A percentile compares a stretch with the other conserved stretches of the same genome.
Conservation (phyloP, 257 asterid genomes). For the Prunella vulgaris region DNA sequence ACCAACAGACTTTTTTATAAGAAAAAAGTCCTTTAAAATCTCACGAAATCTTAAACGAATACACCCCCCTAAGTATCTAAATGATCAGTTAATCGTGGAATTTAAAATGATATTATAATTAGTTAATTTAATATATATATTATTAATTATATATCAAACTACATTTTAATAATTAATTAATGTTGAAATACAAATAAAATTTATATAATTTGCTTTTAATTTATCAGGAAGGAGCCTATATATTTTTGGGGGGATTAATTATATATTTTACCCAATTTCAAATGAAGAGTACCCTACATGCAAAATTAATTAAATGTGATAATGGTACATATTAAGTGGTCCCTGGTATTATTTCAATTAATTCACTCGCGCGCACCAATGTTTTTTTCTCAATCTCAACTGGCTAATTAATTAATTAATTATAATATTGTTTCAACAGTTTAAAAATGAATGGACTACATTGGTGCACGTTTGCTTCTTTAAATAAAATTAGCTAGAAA, state of each 20-base stretch:
- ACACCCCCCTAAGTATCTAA: too few species aligned
- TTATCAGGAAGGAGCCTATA: neutral
- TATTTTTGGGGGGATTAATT: neutral
- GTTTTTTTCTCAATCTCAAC: neutral
- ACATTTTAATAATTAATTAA: too few species aligned
- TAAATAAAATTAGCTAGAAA: constrained; percentile 18
- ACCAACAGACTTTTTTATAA: too few species aligned
- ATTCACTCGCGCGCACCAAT: constrained; percentile 25
- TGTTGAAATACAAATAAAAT: too few species aligned
- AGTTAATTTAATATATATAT: too few species aligned
- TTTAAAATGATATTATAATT: too few species aligned
- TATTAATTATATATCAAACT: too few species aligned
- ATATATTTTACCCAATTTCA: neutral
- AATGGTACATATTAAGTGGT: constrained; percentile 21
- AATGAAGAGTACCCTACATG: constrained; percentile 13
- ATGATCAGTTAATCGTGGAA: too few species aligned
- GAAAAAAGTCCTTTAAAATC: too few species aligned
- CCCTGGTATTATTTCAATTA: constrained; percentile 26
- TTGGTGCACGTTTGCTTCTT: constrained; percentile 34
- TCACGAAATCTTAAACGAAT: too few species aligned
- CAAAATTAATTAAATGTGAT: constrained; percentile 3
- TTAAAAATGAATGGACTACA: constrained; percentile 35
- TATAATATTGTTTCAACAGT: constrained; percentile 21
- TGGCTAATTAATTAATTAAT: too few species aligned
- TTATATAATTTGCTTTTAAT: neutral